Evolutionary conservation across 1,139 yeast species (phyloP).

Genomic region (Yamadazyma sp.): DNA sequence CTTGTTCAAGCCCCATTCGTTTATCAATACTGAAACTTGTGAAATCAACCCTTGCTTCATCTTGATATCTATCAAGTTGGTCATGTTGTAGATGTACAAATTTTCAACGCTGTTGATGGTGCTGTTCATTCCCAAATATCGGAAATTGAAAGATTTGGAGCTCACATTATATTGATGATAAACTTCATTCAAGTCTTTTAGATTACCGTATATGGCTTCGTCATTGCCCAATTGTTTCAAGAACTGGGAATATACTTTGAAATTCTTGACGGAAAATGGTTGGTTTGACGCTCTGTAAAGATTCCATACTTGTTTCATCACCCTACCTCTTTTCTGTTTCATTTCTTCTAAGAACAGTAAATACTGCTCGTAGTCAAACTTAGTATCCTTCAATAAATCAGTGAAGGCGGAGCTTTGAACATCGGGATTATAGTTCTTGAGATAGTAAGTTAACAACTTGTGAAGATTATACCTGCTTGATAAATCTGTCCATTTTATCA

Average conservation of each 20-base stretch:
- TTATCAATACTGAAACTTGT: constrained; percentile 33
- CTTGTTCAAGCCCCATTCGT: constrained; percentile 39
- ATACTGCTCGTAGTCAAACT: constrained; percentile 43
- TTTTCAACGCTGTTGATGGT: constrained; percentile 4
- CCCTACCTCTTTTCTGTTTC: constrained; percentile 24
- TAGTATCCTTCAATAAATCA: constrained; percentile 33
- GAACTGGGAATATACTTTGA: constrained; percentile 24
- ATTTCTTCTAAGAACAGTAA: constrained; percentile 28
- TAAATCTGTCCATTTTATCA: constrained; percentile 39
- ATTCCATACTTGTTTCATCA: constrained; percentile 35
- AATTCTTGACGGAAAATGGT: constrained; percentile 26
- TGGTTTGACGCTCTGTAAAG: constrained; percentile 26
- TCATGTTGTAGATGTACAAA: constrained; percentile 28
- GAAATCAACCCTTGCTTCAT: constrained; percentile 21
- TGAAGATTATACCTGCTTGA: constrained; percentile 28
- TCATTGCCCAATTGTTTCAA: constrained; percentile 21
- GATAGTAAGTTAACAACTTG: constrained; percentile 26
- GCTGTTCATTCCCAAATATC: constrained; percentile 11
- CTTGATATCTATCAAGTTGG: constrained; percentile 27
- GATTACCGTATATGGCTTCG: constrained; percentile 21
- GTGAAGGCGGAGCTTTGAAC: constrained; percentile 15
- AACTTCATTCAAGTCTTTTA: constrained; percentile 22
- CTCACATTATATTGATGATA: constrained; percentile 22
- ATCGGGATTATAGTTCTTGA: constrained; percentile 16
- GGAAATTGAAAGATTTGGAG: constrained; percentile 27